Conservation (phyloP, 257 asterid genomes). For the Capsicum chinense region DNA sequence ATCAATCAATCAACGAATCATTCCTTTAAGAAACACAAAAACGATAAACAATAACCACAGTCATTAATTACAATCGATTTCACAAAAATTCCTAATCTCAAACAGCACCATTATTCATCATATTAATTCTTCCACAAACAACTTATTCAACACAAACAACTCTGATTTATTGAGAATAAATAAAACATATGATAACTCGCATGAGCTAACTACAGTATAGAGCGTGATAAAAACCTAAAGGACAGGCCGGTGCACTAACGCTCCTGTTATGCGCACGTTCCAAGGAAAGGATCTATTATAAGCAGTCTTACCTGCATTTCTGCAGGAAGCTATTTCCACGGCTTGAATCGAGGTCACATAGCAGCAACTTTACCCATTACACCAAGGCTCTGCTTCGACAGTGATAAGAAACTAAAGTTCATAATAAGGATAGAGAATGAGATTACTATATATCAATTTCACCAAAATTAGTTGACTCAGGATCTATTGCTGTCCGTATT, state of each 20-base stretch:
- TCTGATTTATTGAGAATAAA: neutral
- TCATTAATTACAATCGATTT: constrained; percentile 27
- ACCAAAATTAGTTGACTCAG: constrained; percentile 28
- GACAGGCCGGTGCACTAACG: too few species aligned
- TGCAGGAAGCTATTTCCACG: too few species aligned
- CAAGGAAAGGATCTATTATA: too few species aligned
- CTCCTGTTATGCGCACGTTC: too few species aligned
- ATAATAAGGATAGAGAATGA: neutral
- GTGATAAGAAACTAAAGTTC: neutral
- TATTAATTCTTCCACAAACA: neutral
- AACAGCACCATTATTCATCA: constrained; percentile 7
- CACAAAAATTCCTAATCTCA: neutral
- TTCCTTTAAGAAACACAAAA: constrained; percentile 33
- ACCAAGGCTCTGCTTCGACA: too few species aligned
- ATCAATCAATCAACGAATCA: constrained; percentile 26
- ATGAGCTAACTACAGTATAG: neutral
- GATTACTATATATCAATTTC: neutral
- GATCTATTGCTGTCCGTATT: constrained; percentile 26
- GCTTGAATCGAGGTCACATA: neutral
- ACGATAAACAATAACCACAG: constrained; percentile 30
- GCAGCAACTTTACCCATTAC: too few species aligned
- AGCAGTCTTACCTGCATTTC: too few species aligned
- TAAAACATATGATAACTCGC: neutral
- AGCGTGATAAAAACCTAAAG: neutral
- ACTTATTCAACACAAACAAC: constrained; percentile 29